These are phyloP conservation scores for Cutaneotrichosporon cutaneum DNA, from an alignment of 1,284 basidiomycete genomes.

Conservation along the genomic window DNA sequence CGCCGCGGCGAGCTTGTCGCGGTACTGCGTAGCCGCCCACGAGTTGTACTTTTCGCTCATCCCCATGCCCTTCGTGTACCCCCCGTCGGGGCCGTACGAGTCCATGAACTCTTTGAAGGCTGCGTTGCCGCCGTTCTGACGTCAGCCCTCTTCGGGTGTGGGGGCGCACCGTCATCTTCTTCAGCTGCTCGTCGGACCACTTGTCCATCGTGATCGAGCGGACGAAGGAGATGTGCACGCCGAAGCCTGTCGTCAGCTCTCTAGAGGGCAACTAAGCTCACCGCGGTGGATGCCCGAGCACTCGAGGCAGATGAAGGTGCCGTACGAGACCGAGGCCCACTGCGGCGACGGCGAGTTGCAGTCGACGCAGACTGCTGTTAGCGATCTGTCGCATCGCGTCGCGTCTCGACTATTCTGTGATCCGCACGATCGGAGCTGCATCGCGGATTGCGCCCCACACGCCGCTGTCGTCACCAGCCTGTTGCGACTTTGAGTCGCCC, in stretches of 20 bases:
- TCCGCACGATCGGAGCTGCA: background rate
- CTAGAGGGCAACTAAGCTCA: conserved; percentile 36
- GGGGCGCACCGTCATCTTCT: conserved; percentile 72
- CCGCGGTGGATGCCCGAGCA: conserved; percentile 87
- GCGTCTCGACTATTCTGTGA: background rate
- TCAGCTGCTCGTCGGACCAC: conserved; percentile 86
- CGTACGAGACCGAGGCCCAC: conserved; percentile 70
- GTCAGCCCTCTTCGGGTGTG: conserved; percentile 1
- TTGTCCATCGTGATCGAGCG: conserved; percentile 93
- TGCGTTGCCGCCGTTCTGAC: conserved; percentile 76
- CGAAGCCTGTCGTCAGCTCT: conserved; percentile 35
- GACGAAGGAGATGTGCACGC: conserved; percentile 67
- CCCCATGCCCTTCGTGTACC: conserved; percentile 67
- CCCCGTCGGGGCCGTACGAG: conserved; percentile 70
- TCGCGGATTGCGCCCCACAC: too few relatives aligned
- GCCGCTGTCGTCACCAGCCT: too few relatives aligned
- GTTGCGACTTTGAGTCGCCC: too few relatives aligned
- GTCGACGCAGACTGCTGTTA: conserved; percentile 63
- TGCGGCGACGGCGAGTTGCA: conserved; percentile 83
- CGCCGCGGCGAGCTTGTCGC: conserved; percentile 64
- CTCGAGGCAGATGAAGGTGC: conserved; percentile 83
- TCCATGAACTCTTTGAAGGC: conserved; percentile 76
- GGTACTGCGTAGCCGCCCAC: conserved; percentile 88
- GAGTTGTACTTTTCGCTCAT: conserved; percentile 81
- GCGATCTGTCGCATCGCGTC: background rate